Evolutionary conservation across 2,329 filamentous ascomycete genomes (phyloP), one percentile per base, ranked within the genome.

Genomic region (Mycogone perniciosa): DNA sequence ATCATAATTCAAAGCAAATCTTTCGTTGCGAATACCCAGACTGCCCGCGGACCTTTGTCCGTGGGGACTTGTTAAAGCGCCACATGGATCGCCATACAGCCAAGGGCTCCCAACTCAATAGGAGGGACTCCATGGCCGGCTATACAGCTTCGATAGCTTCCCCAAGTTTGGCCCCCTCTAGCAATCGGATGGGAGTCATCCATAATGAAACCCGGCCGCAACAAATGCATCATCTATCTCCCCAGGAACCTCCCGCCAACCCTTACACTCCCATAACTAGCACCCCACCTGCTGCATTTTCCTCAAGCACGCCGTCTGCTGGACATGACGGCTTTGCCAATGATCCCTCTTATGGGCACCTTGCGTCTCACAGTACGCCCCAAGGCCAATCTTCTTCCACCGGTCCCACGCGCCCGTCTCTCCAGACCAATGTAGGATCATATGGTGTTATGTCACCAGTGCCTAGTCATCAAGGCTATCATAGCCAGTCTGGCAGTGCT

Each of bases 1-100:
- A 99, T 66, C 93, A 97, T 71, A 86, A 88, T 51, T 92, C 92
- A 13, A 96, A 96, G 71, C 89, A 95, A 65, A 95, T 96, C 50
- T 97, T 95, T 66, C 82, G 83, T 63, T 97, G 93, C 74, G 89
- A 95, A 64, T 96, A 91, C 62, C 88, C 89, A 20, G 89, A 91
- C 63, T 99, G 93, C 69, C 82, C 85, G 54, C 86, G 92, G 46
- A 85, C 88, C 31, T 99, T 97, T 71, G 92, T 97, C 52, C 84
- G 93, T 56, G 89, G 95, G 58, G 93, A 99, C 67, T 76, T 99
- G 52, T 90, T 93, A 64, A 86, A 93, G 63, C 84, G 88, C 39
- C 88, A 93, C 68, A 81, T 84, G 64, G 88, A 92, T 65, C 81
- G 88, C 40, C 88, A 92, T 68, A 88, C 84, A 9, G 87, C 86